A percentile compares a stretch with the other conserved stretches of the same genome.
These are phyloP conservation scores for Arctium lappa DNA, from an alignment of 129 eudicot species.

Conservation along the genomic window DNA sequence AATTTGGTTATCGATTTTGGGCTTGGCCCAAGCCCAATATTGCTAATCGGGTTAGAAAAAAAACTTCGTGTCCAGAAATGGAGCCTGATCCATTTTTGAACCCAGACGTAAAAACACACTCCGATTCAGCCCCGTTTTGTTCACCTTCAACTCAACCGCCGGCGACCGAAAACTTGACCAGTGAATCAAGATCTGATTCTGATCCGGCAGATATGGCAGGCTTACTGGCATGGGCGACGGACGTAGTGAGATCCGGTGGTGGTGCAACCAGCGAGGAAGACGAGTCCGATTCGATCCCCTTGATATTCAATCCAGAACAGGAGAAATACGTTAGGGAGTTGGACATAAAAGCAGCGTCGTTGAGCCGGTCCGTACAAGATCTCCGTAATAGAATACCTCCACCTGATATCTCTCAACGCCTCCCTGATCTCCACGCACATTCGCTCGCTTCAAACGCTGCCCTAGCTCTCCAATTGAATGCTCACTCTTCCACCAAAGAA, in stretches of 20 bases:
- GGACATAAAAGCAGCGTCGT: slow-evolving; percentile 53
- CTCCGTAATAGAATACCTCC: slow-evolving; percentile 87
- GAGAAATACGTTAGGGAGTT: slow-evolving; percentile 56
- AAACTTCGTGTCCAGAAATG: background rate
- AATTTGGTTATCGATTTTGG: background rate
- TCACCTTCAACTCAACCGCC: slow-evolving; percentile 31
- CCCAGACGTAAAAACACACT: background rate
- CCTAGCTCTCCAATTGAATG: slow-evolving; percentile 74
- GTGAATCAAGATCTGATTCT: slow-evolving; percentile 2
- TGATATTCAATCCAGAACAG: slow-evolving; percentile 72
- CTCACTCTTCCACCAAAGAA: slow-evolving; percentile 81
- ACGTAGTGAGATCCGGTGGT: slow-evolving; percentile 54
- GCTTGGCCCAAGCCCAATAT: background rate
- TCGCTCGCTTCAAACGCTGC: slow-evolving; percentile 92
- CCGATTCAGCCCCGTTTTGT: slow-evolving; percentile 13
- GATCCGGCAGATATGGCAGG: slow-evolving; percentile 61
- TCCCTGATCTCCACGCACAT: slow-evolving; percentile 91
- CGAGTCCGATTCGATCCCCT: slow-evolving; percentile 63
- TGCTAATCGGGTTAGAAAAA: background rate
- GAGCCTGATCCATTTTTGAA: slow-evolving; percentile 20
- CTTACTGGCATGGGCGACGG: slow-evolving; percentile 90
- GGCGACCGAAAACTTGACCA: slow-evolving; percentile 2
- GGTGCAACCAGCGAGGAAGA: slow-evolving; percentile 46
- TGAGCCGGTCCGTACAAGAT: slow-evolving; percentile 77
- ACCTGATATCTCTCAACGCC: slow-evolving; percentile 74